phyloP scores from a whole-genome alignment of 345 rosid species.

The Melastoma malabathricum region DNA sequence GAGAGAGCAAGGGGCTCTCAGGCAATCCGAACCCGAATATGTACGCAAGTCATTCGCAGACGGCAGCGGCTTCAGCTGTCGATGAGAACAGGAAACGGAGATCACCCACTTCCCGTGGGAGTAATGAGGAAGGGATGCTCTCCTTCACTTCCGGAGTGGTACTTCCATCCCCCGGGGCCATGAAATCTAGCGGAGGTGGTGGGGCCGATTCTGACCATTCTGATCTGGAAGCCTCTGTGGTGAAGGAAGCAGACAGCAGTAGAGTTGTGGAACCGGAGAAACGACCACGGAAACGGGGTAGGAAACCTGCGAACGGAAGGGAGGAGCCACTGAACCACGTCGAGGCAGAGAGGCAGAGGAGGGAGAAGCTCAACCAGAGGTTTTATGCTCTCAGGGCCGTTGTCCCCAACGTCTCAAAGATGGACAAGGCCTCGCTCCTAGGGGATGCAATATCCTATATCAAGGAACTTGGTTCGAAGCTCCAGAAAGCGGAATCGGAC shows the following conservation, averaged over 20 bases:
- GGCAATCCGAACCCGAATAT: slow-evolving; percentile 30
- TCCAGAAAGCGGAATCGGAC: slow-evolving; percentile 33
- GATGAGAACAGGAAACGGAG: slow-evolving; percentile 53
- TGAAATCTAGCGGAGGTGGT: slow-evolving; percentile 32
- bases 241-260: slow-evolving; percentile 47
- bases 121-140: slow-evolving; percentile 63
- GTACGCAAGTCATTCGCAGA: slow-evolving; percentile 30
- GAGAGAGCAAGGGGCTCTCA: slow-evolving; percentile 49
- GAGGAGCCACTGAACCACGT: slow-evolving; percentile 91
- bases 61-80: slow-evolving; percentile 15
- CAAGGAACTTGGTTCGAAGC: slow-evolving; percentile 51
- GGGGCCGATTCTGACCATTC: slow-evolving; percentile 74
- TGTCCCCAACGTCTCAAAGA: slow-evolving; percentile 83
- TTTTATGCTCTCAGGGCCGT: slow-evolving; percentile 74
- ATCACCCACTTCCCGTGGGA: slow-evolving; percentile 37
- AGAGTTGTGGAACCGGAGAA: slow-evolving; percentile 64
- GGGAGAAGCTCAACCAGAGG: slow-evolving; percentile 81
- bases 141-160: slow-evolving; percentile 64
- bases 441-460: slow-evolving; percentile 79
- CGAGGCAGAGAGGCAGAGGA: slow-evolving; percentile 90
- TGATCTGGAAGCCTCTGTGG: slow-evolving; percentile 78
- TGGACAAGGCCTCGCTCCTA: slow-evolving; percentile 90
- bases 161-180: slow-evolving; percentile 34
- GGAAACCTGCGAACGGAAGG: slow-evolving; percentile 89
- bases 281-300: slow-evolving; percentile 65